Base-by-base conservation (phyloP, 1,139 yeast species). In the Suhomyces chickasaworum region DNA sequence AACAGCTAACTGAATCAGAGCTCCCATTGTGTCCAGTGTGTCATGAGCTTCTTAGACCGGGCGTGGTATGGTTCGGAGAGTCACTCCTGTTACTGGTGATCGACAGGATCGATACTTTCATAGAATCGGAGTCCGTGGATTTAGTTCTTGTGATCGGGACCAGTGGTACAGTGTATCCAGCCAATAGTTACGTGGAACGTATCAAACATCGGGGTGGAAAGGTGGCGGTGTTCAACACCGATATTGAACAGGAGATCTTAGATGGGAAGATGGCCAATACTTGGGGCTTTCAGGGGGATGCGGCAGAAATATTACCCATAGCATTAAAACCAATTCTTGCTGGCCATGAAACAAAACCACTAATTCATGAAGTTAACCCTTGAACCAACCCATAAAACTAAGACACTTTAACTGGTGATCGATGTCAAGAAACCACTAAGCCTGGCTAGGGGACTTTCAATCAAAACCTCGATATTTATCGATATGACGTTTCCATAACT, bases 21-120 rank as follows among this genome's bases (percentile, higher is more conserved):
- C 70, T 89, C n/a, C 96, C 96, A 1, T 74, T 63, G 39, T 90
- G 97, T 60, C 96, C 96, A 0, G 67, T 69, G 8, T 89, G 97
- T 59, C 63, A 69, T 10, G 68, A 69, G 6, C 62, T 87, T 18
- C 65, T 89, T 46, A 72, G 97, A 22, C 97, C 97, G 0, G 96
- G 95, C 0, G 95, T 90, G 5, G 93, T 89, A 3, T 89, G 97
- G 97, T 89, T 86, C 66, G 97, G 97, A 4, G 97, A 89, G 63
- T 77, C 89, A 9, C 67, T 89, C 40, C 89, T 96, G 0, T 65
- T 87, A 47, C 68, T 68, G 40, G 76, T 76, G 9, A 76, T 89
- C 47, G 83, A 83, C 50, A 68, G 68, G 33, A 88, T 89, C 4
- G 96, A 89, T 65, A 80, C 77, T 39, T 89, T 86, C 55, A 75